These are phyloP conservation scores for Salicornia ramosissima DNA, from an alignment of 148 eudicot genomes.

Conservation along the genomic window DNA sequence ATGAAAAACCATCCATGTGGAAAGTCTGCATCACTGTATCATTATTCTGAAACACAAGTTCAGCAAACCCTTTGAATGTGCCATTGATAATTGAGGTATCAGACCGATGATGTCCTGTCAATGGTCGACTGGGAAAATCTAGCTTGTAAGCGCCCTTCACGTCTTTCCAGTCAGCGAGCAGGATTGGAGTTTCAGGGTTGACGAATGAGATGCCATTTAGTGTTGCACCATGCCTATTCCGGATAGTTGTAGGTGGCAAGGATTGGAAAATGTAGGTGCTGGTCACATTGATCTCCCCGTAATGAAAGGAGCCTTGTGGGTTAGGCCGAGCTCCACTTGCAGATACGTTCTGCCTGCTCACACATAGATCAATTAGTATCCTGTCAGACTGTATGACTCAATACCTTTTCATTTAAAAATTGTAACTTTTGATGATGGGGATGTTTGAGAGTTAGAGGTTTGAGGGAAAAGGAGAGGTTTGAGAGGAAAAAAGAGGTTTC, in stretches of 20 bases:
- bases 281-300: slow-evolving; percentile 74
- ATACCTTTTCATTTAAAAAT: too few relatives aligned
- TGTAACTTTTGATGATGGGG: too few relatives aligned
- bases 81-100: slow-evolving; percentile 73
- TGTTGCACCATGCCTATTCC: slow-evolving; percentile 66
- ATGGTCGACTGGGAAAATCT: slow-evolving; percentile 63
- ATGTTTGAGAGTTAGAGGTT: too few relatives aligned
- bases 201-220: slow-evolving; percentile 81
- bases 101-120: slow-evolving; percentile 40
- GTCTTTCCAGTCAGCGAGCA: slow-evolving; percentile 65
- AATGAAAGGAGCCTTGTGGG: slow-evolving; percentile 95
- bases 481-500: too few relatives aligned
- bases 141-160: slow-evolving; percentile 73
- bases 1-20: slow-evolving; percentile 81
- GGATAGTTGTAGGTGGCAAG: slow-evolving; percentile 57
- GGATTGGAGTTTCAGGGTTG: slow-evolving; percentile 72
- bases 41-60: slow-evolving; percentile 77
- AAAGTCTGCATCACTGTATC: slow-evolving; percentile 83
- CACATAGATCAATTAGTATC: not conserved
- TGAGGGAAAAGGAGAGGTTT: too few relatives aligned
- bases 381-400: too few relatives aligned
- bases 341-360: slow-evolving; percentile 66
- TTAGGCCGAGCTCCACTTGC: slow-evolving; percentile 98
- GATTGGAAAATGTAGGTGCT: slow-evolving; percentile 51
- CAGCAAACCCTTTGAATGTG: slow-evolving; percentile 79